phyloP scores from a whole-genome alignment of 2,329 filamentous ascomycete species.

The Endoconidiophora laricicola region DNA sequence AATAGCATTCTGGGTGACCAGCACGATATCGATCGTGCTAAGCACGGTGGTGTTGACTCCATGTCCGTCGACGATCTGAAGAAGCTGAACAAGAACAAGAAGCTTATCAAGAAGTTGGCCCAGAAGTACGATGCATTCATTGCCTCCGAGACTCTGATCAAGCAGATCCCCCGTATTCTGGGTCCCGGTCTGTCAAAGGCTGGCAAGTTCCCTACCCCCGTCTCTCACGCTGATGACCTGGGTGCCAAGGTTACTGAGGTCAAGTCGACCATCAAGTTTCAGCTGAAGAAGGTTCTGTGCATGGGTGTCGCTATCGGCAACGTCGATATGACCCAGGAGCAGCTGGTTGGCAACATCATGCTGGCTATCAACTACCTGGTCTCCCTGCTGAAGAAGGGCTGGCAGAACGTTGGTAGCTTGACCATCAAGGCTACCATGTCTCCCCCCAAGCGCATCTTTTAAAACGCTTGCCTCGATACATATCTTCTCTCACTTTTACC shows the following conservation, averaged over 20 bases:
- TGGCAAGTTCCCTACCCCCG: constrained; percentile 98
- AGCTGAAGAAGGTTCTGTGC: constrained; percentile 99
- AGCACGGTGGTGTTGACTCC: constrained; percentile 96
- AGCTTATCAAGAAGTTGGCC: constrained; percentile 99
- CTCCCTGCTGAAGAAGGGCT: constrained; percentile 99
- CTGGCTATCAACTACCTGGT: constrained; percentile 99
- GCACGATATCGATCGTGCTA: constrained; percentile 99
- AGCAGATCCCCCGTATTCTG: constrained; percentile 99
- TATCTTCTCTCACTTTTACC: too few species aligned
- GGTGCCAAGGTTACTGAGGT: constrained; percentile 93
- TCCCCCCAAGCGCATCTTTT: constrained; percentile 95
- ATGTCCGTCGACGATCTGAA: constrained; percentile 98
- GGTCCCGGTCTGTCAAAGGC: constrained; percentile 97
- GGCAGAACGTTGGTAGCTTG: constrained; percentile 99
- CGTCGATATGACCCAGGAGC: constrained; percentile 91
- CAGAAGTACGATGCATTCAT: constrained; percentile 99
- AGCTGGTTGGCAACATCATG: constrained; percentile 98
- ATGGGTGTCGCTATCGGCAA: constrained; percentile 99
- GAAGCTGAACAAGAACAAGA: constrained; percentile 99
- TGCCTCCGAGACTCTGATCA: constrained; percentile 93
- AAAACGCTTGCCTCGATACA: constrained; percentile 24
- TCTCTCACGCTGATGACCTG: constrained; percentile 93
- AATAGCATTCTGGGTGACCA: constrained; percentile 46
- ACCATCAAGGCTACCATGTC: constrained; percentile 99
- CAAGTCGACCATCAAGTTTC: constrained; percentile 99